Conservation (phyloP, 2,329 filamentous ascomycete species). For the Aspergillus niger region DNA sequence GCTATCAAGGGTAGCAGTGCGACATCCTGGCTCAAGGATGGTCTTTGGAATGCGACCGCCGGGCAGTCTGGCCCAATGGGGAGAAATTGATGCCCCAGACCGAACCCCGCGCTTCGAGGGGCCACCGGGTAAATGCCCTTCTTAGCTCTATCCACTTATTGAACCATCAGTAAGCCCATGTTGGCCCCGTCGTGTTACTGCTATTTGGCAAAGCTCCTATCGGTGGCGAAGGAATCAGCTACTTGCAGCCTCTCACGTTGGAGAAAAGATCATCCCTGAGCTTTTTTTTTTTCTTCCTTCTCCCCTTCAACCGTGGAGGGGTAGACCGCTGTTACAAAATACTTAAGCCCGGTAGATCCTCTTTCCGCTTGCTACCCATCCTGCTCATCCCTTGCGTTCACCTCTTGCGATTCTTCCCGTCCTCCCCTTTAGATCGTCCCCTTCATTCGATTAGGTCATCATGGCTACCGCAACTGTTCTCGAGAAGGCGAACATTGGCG, state of each 20-base stretch:
- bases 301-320: background rate
- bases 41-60: background rate
- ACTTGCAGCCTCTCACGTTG: background rate
- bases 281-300: background rate
- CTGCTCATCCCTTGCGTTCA: conserved; percentile 15
- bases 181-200: background rate
- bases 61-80: background rate
- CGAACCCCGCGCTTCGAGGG: background rate
- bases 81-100: background rate
- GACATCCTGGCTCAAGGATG: background rate
- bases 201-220: background rate
- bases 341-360: conserved; percentile 11
- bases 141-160: background rate
- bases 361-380: conserved; percentile 6
- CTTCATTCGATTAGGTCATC: conserved; percentile 9
- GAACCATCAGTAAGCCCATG: background rate
- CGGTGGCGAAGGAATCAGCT: background rate
- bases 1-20: background rate
- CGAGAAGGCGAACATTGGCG: conserved; percentile 85
- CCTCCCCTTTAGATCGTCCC: conserved; percentile 1
- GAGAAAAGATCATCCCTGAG: background rate
- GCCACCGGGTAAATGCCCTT: conserved; percentile 5
- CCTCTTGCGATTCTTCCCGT: conserved; percentile 5
- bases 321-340: background rate
- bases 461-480: conserved; percentile 43